Conservation (phyloP, 495 filamentous ascomycete genomes). For the Paragyromitra xinjiangensis region DNA sequence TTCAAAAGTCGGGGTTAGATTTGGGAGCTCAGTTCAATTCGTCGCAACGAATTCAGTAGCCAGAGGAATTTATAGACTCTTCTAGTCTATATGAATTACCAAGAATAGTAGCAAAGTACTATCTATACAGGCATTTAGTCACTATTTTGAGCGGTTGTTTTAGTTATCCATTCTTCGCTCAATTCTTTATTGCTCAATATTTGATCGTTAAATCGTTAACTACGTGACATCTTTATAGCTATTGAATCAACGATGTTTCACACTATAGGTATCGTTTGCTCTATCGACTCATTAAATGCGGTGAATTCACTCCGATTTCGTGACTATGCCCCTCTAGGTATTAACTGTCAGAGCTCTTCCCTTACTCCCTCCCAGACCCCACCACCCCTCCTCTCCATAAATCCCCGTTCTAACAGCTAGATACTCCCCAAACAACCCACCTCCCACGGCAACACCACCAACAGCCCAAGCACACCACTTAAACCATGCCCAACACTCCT, state of each 20-base stretch:
- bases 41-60: background rate
- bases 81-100: background rate
- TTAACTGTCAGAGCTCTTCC: conserved; percentile 28
- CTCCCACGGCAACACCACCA: conserved; percentile 70
- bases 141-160: too few species aligned
- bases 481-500: conserved; percentile 98
- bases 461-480: conserved; percentile 76
- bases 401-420: conserved; percentile 58
- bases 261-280: background rate
- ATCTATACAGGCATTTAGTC: too few species aligned
- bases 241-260: background rate
- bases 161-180: too few species aligned
- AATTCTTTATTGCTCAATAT: too few species aligned
- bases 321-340: conserved; percentile 17
- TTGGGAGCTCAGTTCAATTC: background rate
- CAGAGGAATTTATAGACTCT: background rate
- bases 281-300: background rate
- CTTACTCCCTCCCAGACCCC: conserved; percentile 42
- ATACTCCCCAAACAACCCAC: conserved; percentile 70
- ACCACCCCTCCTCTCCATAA: conserved; percentile 54
- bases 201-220: background rate
- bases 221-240: background rate
- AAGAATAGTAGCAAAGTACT: background rate
- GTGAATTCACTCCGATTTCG: conserved; percentile 13
- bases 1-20: background rate